Evolutionary conservation across 441 rosid species (phyloP).

Genomic region (Brassica balearica): DNA sequence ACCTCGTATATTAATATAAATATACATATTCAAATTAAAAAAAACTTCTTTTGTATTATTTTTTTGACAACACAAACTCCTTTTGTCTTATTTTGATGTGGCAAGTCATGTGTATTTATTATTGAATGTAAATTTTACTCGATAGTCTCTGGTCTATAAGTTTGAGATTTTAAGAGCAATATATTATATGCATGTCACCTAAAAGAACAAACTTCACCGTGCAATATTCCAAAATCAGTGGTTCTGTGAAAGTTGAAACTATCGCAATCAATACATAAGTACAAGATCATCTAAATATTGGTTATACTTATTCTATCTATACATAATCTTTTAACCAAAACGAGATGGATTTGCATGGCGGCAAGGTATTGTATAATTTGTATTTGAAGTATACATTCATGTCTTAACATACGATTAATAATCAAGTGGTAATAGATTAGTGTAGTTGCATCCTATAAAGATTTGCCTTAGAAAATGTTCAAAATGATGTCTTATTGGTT

Average conservation of each 20-base stretch:
- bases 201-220: neutral
- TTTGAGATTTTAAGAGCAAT: neutral
- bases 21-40: neutral
- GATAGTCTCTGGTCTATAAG: neutral
- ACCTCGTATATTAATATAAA: neutral
- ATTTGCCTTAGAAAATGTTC: neutral
- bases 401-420: neutral
- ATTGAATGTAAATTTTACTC: neutral
- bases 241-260: neutral
- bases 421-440: neutral
- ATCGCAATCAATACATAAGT: conserved; percentile 3
- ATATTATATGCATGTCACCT: neutral
- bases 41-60: conserved; percentile 17
- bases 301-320: neutral
- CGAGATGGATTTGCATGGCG: too few relatives aligned
- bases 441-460: neutral
- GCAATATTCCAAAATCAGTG: neutral
- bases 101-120: conserved; percentile 4
- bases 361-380: too few relatives aligned
- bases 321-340: too few relatives aligned
- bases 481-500: neutral
- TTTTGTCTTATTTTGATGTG: conserved; percentile 24
- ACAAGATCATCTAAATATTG: neutral
- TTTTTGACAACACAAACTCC: neutral
- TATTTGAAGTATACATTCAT: neutral